A percentile compares a stretch with the other conserved stretches of the same genome.
Evolutionary conservation across 345 rosid species (phyloP).

Genomic region (Iberis pinnata): DNA sequence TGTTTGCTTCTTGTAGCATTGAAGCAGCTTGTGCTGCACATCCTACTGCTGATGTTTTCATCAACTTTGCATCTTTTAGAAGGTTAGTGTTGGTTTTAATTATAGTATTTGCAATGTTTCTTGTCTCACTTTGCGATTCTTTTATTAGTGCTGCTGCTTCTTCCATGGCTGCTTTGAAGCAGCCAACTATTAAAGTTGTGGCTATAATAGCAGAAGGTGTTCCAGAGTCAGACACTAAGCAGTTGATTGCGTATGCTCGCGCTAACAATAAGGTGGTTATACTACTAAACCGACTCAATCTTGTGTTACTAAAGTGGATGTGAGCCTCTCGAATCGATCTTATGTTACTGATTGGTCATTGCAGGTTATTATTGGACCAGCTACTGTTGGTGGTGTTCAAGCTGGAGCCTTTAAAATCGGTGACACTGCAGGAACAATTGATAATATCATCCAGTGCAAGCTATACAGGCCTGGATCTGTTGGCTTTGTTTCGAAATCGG

Average conservation of each 20-base stretch:
- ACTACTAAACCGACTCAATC: no score
- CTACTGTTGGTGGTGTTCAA: slow-evolving; percentile 94
- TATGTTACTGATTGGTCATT: slow-evolving; percentile 6
- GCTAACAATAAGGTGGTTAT: slow-evolving; percentile 67
- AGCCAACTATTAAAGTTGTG: slow-evolving; percentile 78
- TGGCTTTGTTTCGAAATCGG: slow-evolving; percentile 98
- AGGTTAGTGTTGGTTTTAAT: slow-evolving; percentile 39
- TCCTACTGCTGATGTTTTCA: slow-evolving; percentile 96
- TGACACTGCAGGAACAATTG: slow-evolving; percentile 99
- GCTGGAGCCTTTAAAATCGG: slow-evolving; percentile 96
- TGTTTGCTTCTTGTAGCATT: slow-evolving; percentile 33
- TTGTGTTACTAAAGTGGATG: no score
- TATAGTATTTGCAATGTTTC: not conserved
- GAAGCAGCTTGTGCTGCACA: slow-evolving; percentile 90
- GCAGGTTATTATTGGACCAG: slow-evolving; percentile 89
- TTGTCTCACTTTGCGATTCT: not conserved
- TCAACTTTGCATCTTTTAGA: slow-evolving; percentile 93
- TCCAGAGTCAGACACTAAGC: slow-evolving; percentile 80
- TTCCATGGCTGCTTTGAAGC: slow-evolving; percentile 90
- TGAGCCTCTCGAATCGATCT: not conserved
- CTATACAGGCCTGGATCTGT: slow-evolving; percentile 97
- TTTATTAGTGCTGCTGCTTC: slow-evolving; percentile 57
- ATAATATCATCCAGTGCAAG: slow-evolving; percentile 84
- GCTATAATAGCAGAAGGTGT: slow-evolving; percentile 95
- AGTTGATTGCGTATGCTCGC: slow-evolving; percentile 73